Conservation (phyloP, 192 early-diverging fungal genomes). For the Thoreauomyces humboldtii region DNA sequence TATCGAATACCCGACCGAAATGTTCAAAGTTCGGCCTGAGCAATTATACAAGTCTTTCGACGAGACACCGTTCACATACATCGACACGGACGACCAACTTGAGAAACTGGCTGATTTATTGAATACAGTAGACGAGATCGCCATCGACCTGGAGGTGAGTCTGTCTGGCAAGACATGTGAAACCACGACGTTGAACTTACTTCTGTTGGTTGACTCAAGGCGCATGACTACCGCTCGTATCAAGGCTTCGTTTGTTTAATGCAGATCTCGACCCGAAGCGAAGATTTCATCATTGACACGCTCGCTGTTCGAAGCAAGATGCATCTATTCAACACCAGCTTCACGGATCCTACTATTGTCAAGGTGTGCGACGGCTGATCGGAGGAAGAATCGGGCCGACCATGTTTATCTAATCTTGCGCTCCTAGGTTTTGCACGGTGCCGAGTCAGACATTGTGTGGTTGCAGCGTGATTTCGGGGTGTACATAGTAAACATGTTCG, state of each 20-base stretch:
- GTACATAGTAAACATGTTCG: conserved; percentile 95
- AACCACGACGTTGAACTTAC: too few species aligned
- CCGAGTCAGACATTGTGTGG: conserved; percentile 94
- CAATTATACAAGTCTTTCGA: conserved; percentile 61
- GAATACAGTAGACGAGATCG: conserved; percentile 67
- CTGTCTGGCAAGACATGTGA: too few species aligned
- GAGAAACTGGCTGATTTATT: conserved; percentile 63
- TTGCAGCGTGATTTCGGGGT: conserved; percentile 96
- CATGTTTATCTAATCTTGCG: too few species aligned
- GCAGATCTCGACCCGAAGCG: conserved; percentile 82
- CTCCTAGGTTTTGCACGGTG: conserved; percentile 90
- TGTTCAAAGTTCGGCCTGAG: conserved; percentile 60
- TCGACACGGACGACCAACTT: conserved; percentile 77
- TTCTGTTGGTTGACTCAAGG: conserved; percentile 55
- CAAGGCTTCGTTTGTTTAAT: conserved; percentile 95
- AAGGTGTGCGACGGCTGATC: conserved; percentile 66
- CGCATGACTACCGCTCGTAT: conserved; percentile 91
- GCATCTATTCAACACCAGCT: conserved; percentile 75
- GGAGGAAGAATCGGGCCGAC: too few species aligned
- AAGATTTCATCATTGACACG: conserved; percentile 91
- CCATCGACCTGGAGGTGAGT: conserved; percentile 80
- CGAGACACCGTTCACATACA: conserved; percentile 68
- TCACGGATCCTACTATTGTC: conserved; percentile 82
- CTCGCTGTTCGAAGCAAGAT: conserved; percentile 72
- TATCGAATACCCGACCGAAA: conserved; percentile 66